A percentile compares a stretch with the other conserved stretches of the same genome.
phyloP scores from a whole-genome alignment of 306 rosid genomes.

The Pterocarpus macrocarpus region DNA sequence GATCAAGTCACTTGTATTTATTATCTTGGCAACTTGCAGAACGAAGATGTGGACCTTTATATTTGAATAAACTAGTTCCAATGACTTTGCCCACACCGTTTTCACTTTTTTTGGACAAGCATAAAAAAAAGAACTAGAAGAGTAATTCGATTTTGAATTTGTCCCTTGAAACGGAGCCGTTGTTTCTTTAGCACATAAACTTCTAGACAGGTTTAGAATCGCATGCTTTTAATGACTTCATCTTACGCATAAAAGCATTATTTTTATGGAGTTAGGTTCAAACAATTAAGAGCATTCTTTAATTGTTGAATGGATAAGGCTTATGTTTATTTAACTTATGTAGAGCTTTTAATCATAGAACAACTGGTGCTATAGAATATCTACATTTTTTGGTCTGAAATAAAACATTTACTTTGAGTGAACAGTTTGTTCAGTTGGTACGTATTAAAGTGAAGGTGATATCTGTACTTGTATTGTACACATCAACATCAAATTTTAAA shows the following conservation, averaged over 20 bases:
- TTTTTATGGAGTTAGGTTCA: constrained; percentile 14
- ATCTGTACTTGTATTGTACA: constrained; percentile 16
- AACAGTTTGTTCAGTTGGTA: background rate
- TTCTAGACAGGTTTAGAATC: constrained; percentile 17
- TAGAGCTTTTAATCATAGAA: constrained; percentile 2
- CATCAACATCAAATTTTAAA: background rate
- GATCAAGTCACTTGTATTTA: background rate
- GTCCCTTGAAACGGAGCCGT: constrained; percentile 26
- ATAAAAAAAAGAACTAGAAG: background rate
- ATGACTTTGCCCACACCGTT: constrained; percentile 4
- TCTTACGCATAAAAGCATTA: background rate
- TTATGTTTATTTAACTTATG: background rate
- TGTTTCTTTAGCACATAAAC: constrained; percentile 40
- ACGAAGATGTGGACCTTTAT: background rate
- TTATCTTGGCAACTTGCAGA: constrained; percentile 23
- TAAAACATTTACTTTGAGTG: background rate
- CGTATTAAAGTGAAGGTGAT: constrained; percentile 10
- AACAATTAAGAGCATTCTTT: background rate
- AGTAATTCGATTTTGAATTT: constrained; percentile 22
- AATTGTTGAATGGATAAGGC: background rate
- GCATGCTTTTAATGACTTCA: background rate
- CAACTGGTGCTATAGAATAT: constrained; percentile 3
- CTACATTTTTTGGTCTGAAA: background rate
- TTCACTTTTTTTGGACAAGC: background rate
- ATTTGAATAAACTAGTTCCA: background rate